phyloP scores from a whole-genome alignment of 2,329 filamentous ascomycete genomes.

The Colletotrichum neosansevieriae region DNA sequence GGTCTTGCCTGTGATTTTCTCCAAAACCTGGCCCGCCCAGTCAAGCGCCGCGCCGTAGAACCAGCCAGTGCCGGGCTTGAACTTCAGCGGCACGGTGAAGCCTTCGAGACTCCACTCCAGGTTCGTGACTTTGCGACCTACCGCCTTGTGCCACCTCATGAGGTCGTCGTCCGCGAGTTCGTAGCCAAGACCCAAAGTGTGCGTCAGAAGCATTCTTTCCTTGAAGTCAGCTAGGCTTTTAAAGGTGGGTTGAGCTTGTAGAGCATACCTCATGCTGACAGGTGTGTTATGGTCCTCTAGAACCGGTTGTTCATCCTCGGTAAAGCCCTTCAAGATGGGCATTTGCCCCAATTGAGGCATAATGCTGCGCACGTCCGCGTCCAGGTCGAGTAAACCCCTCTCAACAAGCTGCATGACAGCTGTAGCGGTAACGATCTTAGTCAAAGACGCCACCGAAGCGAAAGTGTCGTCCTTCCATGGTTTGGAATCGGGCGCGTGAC shows the following conservation, averaged over 20 bases:
- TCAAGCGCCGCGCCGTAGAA: conserved; percentile 60
- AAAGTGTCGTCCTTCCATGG: conserved; percentile 51
- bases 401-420: conserved; percentile 57
- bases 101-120: conserved; percentile 51
- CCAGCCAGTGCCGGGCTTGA: conserved; percentile 61
- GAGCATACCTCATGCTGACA: conserved; percentile 53
- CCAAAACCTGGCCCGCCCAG: conserved; percentile 60
- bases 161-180: conserved; percentile 55
- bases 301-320: conserved; percentile 50
- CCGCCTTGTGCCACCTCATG: conserved; percentile 53
- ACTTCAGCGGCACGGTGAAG: conserved; percentile 57
- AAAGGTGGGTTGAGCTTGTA: too few relatives aligned
- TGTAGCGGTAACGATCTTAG: conserved; percentile 55
- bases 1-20: conserved; percentile 51
- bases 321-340: conserved; percentile 54
- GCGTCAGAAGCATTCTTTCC: conserved; percentile 58
- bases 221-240: background rate
- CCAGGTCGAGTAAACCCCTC: conserved; percentile 48
- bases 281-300: conserved; percentile 52
- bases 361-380: conserved; percentile 51
- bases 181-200: conserved; percentile 62
- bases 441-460: conserved; percentile 56
- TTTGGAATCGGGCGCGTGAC: conserved; percentile 45
- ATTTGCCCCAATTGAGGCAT: conserved; percentile 51
- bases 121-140: conserved; percentile 49